phyloP scores from a whole-genome alignment of 352 stramenopile species.

The Phytopythium mirpurense region DNA sequence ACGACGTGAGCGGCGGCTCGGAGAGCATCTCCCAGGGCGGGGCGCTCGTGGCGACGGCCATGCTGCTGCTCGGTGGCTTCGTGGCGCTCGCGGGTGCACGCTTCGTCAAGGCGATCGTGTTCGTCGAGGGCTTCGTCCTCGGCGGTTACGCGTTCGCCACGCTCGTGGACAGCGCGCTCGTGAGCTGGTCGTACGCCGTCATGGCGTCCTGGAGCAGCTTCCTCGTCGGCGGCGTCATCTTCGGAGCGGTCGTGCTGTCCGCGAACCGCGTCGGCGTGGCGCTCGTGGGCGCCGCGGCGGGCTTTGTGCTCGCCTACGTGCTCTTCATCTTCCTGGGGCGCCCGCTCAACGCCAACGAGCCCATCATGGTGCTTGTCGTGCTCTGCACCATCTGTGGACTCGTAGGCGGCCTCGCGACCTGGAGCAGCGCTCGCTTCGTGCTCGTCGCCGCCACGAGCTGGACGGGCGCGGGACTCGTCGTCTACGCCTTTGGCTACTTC shows the following conservation, averaged over 20 bases:
- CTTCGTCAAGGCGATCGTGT: slow-evolving; percentile 5
- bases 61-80: slow-evolving; percentile 4
- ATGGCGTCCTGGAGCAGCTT: slow-evolving; percentile 3
- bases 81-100: not conserved
- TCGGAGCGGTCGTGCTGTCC: not conserved
- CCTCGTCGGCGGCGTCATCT: slow-evolving; percentile 4
- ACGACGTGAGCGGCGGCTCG: slow-evolving; percentile 1
- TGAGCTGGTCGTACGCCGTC: slow-evolving; percentile 1
- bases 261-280: not conserved
- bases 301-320: slow-evolving; percentile 3
- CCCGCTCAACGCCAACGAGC: not conserved
- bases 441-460: slow-evolving; percentile 2
- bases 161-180: slow-evolving; percentile 3
- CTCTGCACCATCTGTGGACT: not conserved
- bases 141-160: slow-evolving; percentile 7
- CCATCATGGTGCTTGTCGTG: slow-evolving; percentile 5
- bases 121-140: slow-evolving; percentile 5
- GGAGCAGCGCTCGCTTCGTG: slow-evolving; percentile 1
- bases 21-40: not conserved
- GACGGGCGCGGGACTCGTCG: slow-evolving; percentile 1
- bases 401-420: not conserved
- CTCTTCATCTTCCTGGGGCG: slow-evolving; percentile 6
- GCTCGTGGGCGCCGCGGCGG: not conserved
- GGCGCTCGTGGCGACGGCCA: not conserved
- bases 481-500: slow-evolving; percentile 4